Percentiles rank a stretch among this genome's conserved stretches.
Evolutionary conservation across 2,329 filamentous ascomycete genomes (phyloP).

Genomic region (Aspergillus brasiliensis): DNA sequence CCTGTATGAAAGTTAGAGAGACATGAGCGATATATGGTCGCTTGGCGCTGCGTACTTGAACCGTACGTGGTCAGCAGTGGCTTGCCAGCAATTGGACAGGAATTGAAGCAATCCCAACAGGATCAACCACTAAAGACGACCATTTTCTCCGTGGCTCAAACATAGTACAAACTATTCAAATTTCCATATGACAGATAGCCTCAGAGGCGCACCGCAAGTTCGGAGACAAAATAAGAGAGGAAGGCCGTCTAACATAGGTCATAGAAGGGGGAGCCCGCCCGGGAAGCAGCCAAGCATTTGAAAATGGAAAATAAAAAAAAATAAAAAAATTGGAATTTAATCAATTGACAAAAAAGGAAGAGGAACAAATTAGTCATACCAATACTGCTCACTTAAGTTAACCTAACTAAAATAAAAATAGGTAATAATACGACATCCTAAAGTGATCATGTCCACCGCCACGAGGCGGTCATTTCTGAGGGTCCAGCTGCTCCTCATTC

Average conservation of each 20-base stretch:
- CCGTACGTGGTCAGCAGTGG: neutral
- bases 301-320: conserved; percentile 1
- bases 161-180: neutral
- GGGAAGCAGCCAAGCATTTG: conserved; percentile 24
- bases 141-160: neutral
- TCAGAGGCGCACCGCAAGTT: neutral
- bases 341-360: neutral
- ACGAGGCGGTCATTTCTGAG: conserved; percentile 30
- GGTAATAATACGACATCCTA: neutral
- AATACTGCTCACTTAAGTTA: neutral
- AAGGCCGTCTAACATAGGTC: conserved; percentile 6
- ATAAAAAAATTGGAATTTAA: neutral
- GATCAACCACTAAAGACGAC: neutral
- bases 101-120: neutral
- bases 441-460: conserved; percentile 19
- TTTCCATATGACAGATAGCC: neutral
- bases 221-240: neutral
- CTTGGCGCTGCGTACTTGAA: neutral
- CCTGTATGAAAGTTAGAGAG: neutral
- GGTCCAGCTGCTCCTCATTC: conserved; percentile 1
- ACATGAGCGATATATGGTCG: neutral
- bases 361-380: neutral
- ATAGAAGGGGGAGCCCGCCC: conserved; percentile 6
- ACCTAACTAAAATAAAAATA: conserved; percentile 1
- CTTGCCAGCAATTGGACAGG: neutral